A percentile compares a stretch with the other conserved stretches of the same genome.
Evolutionary conservation across 148 eudicot genomes (phyloP).

Genomic region (Polygonum aviculare): DNA sequence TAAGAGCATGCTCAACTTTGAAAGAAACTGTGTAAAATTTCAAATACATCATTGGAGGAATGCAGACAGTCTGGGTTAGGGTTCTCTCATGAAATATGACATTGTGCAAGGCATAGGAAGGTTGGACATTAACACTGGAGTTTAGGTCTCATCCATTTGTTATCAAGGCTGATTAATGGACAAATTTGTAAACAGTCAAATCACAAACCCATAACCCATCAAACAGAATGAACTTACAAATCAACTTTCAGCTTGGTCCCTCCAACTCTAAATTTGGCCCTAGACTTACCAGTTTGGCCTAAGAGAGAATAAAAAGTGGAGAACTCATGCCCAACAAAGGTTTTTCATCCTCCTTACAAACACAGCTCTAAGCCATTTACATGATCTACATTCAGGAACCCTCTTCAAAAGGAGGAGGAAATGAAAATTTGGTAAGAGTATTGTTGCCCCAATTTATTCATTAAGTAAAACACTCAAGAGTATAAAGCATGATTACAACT

Average conservation of each 20-base stretch:
- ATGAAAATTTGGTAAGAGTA: not conserved
- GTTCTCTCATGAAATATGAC: no score
- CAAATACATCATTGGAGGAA: not conserved
- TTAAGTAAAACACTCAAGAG: not conserved
- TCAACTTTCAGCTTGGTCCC: not conserved
- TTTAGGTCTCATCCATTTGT: not conserved
- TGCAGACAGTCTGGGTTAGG: not conserved
- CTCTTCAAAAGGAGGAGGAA: not conserved
- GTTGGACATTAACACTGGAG: no score
- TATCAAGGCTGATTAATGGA: not conserved
- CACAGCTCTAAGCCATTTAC: not conserved
- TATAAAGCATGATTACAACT: not conserved
- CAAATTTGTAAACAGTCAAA: not conserved
- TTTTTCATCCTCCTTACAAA: not conserved
- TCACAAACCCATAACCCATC: not conserved
- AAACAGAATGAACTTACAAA: not conserved
- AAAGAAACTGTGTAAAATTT: not conserved
- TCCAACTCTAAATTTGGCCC: not conserved
- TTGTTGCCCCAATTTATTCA: not conserved
- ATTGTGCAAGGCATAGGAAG: no score
- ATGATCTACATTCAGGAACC: not conserved
- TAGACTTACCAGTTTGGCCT: no score
- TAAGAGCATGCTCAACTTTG: not conserved
- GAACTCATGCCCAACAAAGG: not conserved
- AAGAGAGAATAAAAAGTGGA: no score